Evolutionary conservation across 75 land plant genomes (phyloP), one percentile per base, ranked within the genome.

Genomic region (Sequoia sempervirens): DNA sequence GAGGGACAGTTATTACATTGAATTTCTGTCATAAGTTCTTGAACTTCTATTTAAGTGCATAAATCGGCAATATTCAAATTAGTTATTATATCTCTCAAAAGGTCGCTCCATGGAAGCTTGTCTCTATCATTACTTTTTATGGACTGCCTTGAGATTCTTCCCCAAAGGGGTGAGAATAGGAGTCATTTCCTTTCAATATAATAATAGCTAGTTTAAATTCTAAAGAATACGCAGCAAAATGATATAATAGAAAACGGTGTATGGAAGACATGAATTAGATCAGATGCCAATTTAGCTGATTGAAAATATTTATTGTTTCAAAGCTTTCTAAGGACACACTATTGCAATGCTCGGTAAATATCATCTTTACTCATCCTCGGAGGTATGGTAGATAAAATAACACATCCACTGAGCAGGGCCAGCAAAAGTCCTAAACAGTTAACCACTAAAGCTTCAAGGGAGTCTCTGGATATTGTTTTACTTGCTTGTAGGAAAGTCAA

Each of bases 401-500:
- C 93, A 82, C 87, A 41, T 32, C 91, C 90, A 56, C 92, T 38
- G 72, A 89, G 91, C 36, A 94, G 75, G 28, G 87, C 92, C 81
- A 94, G 68, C 12, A 85, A 85, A 3, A 94, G 83, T n/a, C 95
- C 96, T 34, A 94, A 54, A 70, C 81, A 28, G 75, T 94, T 94
- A 5, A 90, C 95, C 32, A 94, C 76, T 56, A 88, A 40, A 26
- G 93, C 83, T 72, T 94, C 96, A 3, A 85, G 38, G 6, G 88
- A 84, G n/a, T 79, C 89, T 28, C 80, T 90, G 15, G 82, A 34
- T 6, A 91, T 82, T 28, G 78, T 69, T 50, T 86, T 69, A 74
- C 80, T 87, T 5, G 88, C 81, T 37, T 91, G 92, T 46, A 94
- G 75, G 79, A 94, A 89, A 20, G 95, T 93, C 12, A 94, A 72